Base-by-base conservation (phyloP, 768 basidiomycete genomes). In the Strobilomyces dryophilus region DNA sequence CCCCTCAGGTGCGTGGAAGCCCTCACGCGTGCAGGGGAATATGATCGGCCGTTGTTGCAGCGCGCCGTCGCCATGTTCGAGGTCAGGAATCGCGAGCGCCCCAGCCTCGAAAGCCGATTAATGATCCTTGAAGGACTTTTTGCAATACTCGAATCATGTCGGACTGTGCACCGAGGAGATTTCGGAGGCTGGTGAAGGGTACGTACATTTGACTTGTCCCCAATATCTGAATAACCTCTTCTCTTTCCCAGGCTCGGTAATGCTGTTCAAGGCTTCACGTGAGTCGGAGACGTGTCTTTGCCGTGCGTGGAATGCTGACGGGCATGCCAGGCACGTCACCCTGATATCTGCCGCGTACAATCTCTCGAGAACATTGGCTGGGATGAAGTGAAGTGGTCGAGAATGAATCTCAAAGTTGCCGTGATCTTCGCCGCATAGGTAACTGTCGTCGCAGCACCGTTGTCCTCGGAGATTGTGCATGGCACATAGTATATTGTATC, bases 231-330 rank as follows among this genome's bases (percentile, higher is more conserved):
- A 43, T 31, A n/a, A 41, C 32, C 52, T 51, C 29, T 57, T 42
- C 27, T 31, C 18, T 43, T 44, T 46, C 15, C 7, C 47, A 90
- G 89, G 14, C 77, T 93, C 37, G 90, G 90, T 6, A 93, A 93
- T 57, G 87, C 90, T 2, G 90, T 92, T 18, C 91, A 93, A 70
- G 91, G 89, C 32, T 93, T 93, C 70, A 93, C 90, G 87, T 89
- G 69, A 59, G 87, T 79, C 12, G 31, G 24, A 27, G 18, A 20
- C 15, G 36, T 39, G 5, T 40, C 5, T 12, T 8, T 7, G 34
- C 42, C 34, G 29, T 37, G 15, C 6, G 27, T 6, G 10, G 15
- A 2, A 45, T 26, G 43, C 3, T 53, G 26, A 42, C 27, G 29
- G 35, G 24, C 14, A 34, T 41, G 42, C 8, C 47, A 90, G 88